A percentile compares a stretch with the other conserved stretches of the same genome.
These are phyloP conservation scores for Suhomyces terraborum DNA, from an alignment of 1,139 yeast species.

Conservation along the genomic window DNA sequence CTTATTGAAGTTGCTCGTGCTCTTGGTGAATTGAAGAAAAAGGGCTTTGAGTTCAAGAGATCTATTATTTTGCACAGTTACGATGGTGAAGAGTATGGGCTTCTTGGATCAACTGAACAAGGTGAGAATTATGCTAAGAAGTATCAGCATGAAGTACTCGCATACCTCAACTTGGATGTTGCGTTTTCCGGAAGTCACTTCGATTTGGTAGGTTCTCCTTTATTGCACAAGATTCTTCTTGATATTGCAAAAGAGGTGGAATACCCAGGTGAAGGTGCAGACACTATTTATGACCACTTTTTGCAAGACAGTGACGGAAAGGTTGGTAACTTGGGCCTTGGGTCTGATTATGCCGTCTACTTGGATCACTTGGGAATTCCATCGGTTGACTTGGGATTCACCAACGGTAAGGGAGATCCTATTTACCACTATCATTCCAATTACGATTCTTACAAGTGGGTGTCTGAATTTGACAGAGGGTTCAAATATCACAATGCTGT, in stretches of 20 bases:
- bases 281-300: constrained; percentile 63
- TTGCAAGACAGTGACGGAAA: constrained; percentile 36
- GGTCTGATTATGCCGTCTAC: constrained; percentile 51
- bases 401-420: constrained; percentile 39
- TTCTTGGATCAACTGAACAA: constrained; percentile 49
- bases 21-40: constrained; percentile 45
- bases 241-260: constrained; percentile 37
- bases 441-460: constrained; percentile 60
- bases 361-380: constrained; percentile 52
- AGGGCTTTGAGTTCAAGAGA: constrained; percentile 46
- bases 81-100: constrained; percentile 53
- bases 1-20: constrained; percentile 49
- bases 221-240: constrained; percentile 35
- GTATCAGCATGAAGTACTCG: constrained; percentile 42
- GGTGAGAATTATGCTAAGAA: constrained; percentile 44
- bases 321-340: constrained; percentile 44
- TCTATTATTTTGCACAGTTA: constrained; percentile 43
- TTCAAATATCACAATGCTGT: constrained; percentile 55
- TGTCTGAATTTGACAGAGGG: constrained; percentile 56
- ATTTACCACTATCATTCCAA: constrained; percentile 60
- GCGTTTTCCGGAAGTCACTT: constrained; percentile 41
- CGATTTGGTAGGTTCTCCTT: constrained; percentile 41
- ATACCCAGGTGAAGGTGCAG: constrained; percentile 49
- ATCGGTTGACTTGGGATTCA: constrained; percentile 42
- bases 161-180: constrained; percentile 47